Evolutionary conservation across 805 yeast genomes (phyloP).

Genomic region (Metschnikowia amazonensis): DNA sequence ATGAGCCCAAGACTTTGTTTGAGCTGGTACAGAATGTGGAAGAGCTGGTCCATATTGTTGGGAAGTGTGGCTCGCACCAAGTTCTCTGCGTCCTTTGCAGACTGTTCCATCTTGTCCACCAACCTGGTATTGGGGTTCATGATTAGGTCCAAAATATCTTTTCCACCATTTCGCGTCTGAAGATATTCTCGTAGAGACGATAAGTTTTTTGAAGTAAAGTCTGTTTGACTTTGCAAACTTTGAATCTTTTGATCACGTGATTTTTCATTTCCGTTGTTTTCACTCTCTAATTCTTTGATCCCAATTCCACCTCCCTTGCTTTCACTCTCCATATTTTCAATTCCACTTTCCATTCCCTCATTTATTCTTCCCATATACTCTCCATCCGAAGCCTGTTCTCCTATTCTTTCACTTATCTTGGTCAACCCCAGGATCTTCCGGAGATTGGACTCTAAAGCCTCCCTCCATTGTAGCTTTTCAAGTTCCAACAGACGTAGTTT

Average conservation of each 20-base stretch:
- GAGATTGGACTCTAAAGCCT: slow-evolving; percentile 18
- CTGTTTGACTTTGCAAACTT: too few relatives aligned
- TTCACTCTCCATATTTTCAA: not conserved
- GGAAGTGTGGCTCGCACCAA: slow-evolving; percentile 18
- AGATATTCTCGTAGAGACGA: slow-evolving; percentile 3
- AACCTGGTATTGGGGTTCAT: not conserved
- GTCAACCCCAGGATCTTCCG: slow-evolving; percentile 5
- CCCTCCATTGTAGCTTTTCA: slow-evolving; percentile 49
- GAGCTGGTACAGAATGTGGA: slow-evolving; percentile 29
- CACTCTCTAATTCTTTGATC: too few relatives aligned
- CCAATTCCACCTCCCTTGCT: too few relatives aligned
- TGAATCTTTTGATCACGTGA: too few relatives aligned
- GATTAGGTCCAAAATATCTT: not conserved
- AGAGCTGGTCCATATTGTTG: slow-evolving; percentile 36
- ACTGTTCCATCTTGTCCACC: not conserved
- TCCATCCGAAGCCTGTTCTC: too few relatives aligned
- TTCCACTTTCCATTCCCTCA: too few relatives aligned
- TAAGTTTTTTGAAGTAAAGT: too few relatives aligned
- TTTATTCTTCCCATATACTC: too few relatives aligned
- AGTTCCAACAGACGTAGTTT: slow-evolving; percentile 41
- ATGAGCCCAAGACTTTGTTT: slow-evolving; percentile 24
- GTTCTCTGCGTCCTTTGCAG: not conserved
- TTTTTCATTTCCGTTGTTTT: too few relatives aligned
- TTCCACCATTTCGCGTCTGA: not conserved
- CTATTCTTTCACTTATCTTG: slow-evolving; percentile 6